These are phyloP conservation scores for Dissophora ornata DNA, from an alignment of 192 early-diverging fungal genomes.

Conservation along the genomic window DNA sequence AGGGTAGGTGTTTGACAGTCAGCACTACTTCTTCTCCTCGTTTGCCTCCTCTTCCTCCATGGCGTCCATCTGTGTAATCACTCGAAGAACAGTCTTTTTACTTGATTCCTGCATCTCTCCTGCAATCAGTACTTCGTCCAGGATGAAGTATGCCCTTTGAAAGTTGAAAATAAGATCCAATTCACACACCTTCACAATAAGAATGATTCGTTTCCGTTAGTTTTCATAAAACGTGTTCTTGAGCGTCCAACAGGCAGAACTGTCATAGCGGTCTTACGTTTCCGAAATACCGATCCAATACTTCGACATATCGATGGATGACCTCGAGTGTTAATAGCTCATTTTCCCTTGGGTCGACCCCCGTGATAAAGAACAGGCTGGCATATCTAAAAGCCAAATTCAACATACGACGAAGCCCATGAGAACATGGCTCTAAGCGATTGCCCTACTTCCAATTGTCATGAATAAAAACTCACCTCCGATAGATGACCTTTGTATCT, in stretches of 20 bases:
- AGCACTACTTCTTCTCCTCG: conserved; percentile 69
- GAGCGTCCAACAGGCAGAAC: no score
- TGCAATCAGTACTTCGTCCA: conserved; percentile 90
- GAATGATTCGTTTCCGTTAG: no score
- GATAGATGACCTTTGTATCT: conserved; percentile 73
- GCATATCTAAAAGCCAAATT: conserved; percentile 82
- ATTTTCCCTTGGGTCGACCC: conserved; percentile 93
- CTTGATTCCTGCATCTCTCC: conserved; percentile 96
- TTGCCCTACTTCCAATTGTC: neutral
- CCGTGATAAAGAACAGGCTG: conserved; percentile 94
- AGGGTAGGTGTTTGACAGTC: no score
- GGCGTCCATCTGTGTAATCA: conserved; percentile 80
- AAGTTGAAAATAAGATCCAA: conserved; percentile 99
- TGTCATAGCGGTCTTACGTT: no score
- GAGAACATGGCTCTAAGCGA: neutral
- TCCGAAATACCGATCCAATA: conserved; percentile 96
- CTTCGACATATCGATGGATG: conserved; percentile 98
- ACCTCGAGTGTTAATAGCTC: conserved; percentile 94
- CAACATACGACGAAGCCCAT: neutral
- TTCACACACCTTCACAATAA: conserved; percentile 85
- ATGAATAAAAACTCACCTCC: conserved; percentile 56
- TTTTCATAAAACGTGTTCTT: no score
- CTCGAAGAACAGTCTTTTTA: conserved; percentile 81
- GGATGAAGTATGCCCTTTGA: conserved; percentile 88
- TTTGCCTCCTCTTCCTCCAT: conserved; percentile 79